Evolutionary conservation across 768 basidiomycete species (phyloP).

Genomic region (Sporobolomyces phaffii): DNA sequence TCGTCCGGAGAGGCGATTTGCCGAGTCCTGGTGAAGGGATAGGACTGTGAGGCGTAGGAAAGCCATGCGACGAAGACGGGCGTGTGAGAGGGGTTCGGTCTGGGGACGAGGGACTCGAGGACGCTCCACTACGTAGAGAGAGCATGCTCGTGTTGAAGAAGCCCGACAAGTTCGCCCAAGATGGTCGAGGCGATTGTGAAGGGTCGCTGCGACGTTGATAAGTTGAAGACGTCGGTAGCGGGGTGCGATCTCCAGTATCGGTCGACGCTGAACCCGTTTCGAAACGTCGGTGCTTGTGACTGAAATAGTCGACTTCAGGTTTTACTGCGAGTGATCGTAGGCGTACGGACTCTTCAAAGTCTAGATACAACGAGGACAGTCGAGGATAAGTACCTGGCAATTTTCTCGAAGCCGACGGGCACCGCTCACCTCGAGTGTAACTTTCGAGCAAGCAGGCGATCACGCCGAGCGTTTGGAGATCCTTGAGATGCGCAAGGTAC

Average conservation of each 20-base stretch:
- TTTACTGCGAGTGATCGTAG: neutral
- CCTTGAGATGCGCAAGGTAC: slow-evolving; percentile 24
- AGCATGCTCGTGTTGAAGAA: slow-evolving; percentile 36
- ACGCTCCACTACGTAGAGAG: slow-evolving; percentile 20
- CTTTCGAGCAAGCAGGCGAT: slow-evolving; percentile 35
- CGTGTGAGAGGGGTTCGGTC: slow-evolving; percentile 8
- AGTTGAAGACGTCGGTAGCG: slow-evolving; percentile 18
- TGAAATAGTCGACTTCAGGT: slow-evolving; percentile 36
- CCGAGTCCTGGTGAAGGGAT: slow-evolving; percentile 14
- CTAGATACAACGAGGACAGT: neutral
- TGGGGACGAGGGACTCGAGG: slow-evolving; percentile 14
- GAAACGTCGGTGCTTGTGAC: slow-evolving; percentile 14
- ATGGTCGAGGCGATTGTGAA: slow-evolving; percentile 21
- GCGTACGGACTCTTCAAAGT: slow-evolving; percentile 5
- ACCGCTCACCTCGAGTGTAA: slow-evolving; percentile 16
- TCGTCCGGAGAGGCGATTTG: slow-evolving; percentile 3
- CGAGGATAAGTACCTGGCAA: too few species aligned
- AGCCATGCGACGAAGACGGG: slow-evolving; percentile 2
- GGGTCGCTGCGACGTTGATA: slow-evolving; percentile 1
- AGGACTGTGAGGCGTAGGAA: slow-evolving; percentile 2
- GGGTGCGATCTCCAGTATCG: slow-evolving; percentile 21
- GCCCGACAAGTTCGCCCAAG: slow-evolving; percentile 35
- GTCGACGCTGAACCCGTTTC: neutral
- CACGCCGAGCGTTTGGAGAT: slow-evolving; percentile 36
- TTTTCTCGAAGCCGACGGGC: too few species aligned